Base-by-base conservation (phyloP, 75 land plant genomes). In the Pseudotsuga menziesii region DNA sequence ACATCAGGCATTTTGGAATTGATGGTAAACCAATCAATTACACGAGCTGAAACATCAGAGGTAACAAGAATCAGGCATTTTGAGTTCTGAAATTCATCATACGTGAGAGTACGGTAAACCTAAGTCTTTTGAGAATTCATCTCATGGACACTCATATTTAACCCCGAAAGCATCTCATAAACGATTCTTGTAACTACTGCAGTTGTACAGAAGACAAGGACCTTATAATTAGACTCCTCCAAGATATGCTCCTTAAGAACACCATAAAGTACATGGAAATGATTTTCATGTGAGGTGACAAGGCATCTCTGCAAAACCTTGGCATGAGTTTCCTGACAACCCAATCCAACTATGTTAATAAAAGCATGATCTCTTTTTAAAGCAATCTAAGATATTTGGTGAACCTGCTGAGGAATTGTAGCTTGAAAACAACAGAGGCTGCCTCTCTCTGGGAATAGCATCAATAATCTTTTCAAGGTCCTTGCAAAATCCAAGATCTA, bases 11-110 rank as follows among this genome's bases (percentile, higher is more conserved):
- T n/a, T n/a, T n/a, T n/a, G n/a, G n/a, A n/a, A n/a, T n/a, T n/a
- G n/a, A 58, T 66, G 96, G 93, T 58, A 91, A 75, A 17, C 96
- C 96, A 54, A 93, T 82, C 93, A 80, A 91, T 78, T 73, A 91
- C 90, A 56, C 86, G 88, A 57, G 91, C 78, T 73, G 90, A 84
- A 61, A 91, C 96, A 85, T 91, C 92, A 36, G 92, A 91, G 57
- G 94, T 89, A 6, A 93, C 82, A 57, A 93, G 88, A 80, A 93
- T 84, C 52, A 91, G 74, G 12, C 85, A 57, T 67, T 86, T 89
- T 27, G 87, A 85, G 55, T 86, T 85, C 27, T 81, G 88, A 71
- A 93, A 93, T 73, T 93, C 94, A 61, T 86, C 88, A 79, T 86
- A 86, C 41, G 86, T 76, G 26, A 84, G 87, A 27, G 87, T 73